phyloP scores from a whole-genome alignment of 306 rosid genomes.

The Acacia confusa region DNA sequence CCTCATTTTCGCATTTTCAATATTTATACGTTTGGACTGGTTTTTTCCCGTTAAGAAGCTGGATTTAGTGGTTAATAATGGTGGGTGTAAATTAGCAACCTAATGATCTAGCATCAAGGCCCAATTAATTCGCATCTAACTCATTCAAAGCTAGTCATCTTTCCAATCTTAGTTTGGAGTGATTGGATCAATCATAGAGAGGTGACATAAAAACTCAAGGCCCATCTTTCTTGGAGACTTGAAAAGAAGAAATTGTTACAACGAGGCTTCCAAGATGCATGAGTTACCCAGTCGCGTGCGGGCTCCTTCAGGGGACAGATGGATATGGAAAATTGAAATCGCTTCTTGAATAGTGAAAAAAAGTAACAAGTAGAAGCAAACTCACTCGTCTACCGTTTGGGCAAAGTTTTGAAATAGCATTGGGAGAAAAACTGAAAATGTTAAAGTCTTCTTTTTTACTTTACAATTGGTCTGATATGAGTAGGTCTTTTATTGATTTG shows the following conservation, averaged over 20 bases:
- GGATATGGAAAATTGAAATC: background rate
- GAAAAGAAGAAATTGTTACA: background rate
- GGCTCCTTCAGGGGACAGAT: background rate
- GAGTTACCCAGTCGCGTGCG: background rate
- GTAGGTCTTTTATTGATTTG: too few relatives aligned
- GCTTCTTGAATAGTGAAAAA: background rate
- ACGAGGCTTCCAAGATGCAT: background rate
- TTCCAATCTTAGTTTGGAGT: background rate
- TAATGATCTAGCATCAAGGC: background rate
- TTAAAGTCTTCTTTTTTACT: too few relatives aligned
- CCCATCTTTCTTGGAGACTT: background rate
- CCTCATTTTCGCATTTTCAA: background rate
- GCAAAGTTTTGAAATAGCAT: too few relatives aligned
- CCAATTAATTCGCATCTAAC: background rate
- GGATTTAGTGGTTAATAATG: background rate
- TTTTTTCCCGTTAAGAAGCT: background rate
- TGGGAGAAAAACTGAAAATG: too few relatives aligned
- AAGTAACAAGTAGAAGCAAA: too few relatives aligned
- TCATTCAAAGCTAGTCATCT: background rate
- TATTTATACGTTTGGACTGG: background rate
- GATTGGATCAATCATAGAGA: slow-evolving; percentile 7
- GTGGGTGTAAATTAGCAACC: background rate
- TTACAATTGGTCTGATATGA: too few relatives aligned
- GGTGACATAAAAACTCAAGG: background rate
- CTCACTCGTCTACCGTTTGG: too few relatives aligned